Evolutionary conservation across 306 rosid species (phyloP).

Genomic region (Ceratonia siliqua): DNA sequence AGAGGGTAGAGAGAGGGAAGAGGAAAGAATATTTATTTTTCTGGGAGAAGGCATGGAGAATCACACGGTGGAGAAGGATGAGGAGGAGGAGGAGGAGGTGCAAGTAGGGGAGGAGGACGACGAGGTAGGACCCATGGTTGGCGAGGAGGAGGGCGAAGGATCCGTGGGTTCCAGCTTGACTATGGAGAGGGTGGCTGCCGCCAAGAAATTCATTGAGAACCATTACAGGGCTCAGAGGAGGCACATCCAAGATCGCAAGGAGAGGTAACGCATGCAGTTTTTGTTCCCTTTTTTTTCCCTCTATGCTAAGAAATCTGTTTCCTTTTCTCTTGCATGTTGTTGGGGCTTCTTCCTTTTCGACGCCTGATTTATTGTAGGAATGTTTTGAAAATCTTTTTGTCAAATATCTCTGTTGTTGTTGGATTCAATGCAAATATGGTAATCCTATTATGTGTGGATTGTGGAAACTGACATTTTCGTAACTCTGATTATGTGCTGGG

Average conservation of each 20-base stretch:
- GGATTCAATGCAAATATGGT: slow-evolving; percentile 4
- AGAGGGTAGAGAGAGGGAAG: background rate
- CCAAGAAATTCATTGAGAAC: slow-evolving; percentile 82
- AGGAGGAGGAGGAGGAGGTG: slow-evolving; percentile 16
- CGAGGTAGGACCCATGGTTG: slow-evolving; percentile 35
- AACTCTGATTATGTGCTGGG: background rate
- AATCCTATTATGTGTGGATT: background rate
- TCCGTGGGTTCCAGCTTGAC: slow-evolving; percentile 73
- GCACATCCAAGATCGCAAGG: slow-evolving; percentile 77
- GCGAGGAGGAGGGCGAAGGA: slow-evolving; percentile 40
- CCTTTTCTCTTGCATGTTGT: slow-evolving; percentile 19
- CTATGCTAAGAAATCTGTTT: slow-evolving; percentile 10
- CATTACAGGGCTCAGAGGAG: slow-evolving; percentile 85
- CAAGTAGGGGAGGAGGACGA: slow-evolving; percentile 15
- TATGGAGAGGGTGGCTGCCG: slow-evolving; percentile 85
- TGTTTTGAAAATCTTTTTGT: background rate
- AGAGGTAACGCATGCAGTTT: slow-evolving; percentile 49
- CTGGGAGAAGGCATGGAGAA: slow-evolving; percentile 43
- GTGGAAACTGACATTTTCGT: background rate
- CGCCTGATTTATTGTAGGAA: background rate
- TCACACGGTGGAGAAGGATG: slow-evolving; percentile 20
- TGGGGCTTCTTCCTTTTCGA: background rate
- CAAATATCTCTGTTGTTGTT: background rate
- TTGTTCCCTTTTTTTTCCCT: background rate
- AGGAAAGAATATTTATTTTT: background rate